These are phyloP conservation scores for Pichia sp. DNA, from an alignment of 1,139 yeast species.

Conservation along the genomic window DNA sequence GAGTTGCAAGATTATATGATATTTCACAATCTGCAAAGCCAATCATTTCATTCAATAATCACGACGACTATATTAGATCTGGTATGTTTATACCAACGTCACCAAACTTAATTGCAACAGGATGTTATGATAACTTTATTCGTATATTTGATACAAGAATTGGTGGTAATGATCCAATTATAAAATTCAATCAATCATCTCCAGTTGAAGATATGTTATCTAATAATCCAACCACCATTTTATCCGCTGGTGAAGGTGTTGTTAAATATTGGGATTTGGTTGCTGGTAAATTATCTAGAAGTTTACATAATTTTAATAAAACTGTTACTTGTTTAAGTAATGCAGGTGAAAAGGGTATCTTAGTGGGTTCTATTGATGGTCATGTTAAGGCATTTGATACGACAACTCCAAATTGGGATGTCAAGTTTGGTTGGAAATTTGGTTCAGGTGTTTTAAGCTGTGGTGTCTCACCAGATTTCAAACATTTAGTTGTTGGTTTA, in stretches of 20 bases:
- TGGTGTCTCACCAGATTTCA: slow-evolving; percentile 83
- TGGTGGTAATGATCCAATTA: slow-evolving; percentile 40
- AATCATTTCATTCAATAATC: slow-evolving; percentile 61
- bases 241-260: slow-evolving; percentile 80
- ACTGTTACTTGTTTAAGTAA: slow-evolving; percentile 81
- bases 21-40: slow-evolving; percentile 72
- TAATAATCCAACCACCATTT: slow-evolving; percentile 69
- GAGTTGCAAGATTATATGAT: slow-evolving; percentile 81
- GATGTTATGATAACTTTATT: slow-evolving; percentile 86
- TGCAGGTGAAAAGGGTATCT: slow-evolving; percentile 63
- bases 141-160: slow-evolving; percentile 82
- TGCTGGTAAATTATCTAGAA: slow-evolving; percentile 57
- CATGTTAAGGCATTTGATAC: slow-evolving; percentile 93
- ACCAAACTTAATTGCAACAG: slow-evolving; percentile 74
- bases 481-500: slow-evolving; percentile 91
- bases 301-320: slow-evolving; percentile 78
- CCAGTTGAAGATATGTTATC: slow-evolving; percentile 90
- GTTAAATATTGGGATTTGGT: slow-evolving; percentile 92
- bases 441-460: slow-evolving; percentile 88
- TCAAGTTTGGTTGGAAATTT: slow-evolving; percentile 95
- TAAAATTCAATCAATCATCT: slow-evolving; percentile 49
- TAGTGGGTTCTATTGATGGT: slow-evolving; percentile 94
- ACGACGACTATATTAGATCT: slow-evolving; percentile 82
- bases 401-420: slow-evolving; percentile 68
- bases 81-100: slow-evolving; percentile 68